phyloP scores from a whole-genome alignment of 352 stramenopile genomes.

The Phytophthora brassicae region DNA sequence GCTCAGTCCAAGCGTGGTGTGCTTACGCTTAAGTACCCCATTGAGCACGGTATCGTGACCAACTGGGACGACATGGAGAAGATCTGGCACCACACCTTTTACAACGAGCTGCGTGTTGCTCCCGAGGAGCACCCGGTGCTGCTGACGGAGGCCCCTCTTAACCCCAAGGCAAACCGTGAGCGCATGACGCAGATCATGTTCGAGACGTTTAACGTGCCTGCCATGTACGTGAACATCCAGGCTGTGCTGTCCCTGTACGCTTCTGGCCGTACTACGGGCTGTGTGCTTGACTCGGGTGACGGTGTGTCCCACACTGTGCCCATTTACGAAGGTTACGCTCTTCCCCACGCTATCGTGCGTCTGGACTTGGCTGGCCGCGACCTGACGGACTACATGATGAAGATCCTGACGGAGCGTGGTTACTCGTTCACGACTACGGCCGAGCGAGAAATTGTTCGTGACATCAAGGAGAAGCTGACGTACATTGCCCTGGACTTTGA shows the following conservation, averaged over 20 bases:
- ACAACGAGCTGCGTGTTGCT: slow-evolving; percentile 96
- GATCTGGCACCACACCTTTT: slow-evolving; percentile 99
- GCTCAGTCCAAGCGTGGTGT: slow-evolving; percentile 93
- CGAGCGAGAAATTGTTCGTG: slow-evolving; percentile 94
- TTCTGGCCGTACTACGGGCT: slow-evolving; percentile 93
- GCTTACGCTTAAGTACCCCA: slow-evolving; percentile 96
- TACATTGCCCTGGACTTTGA: slow-evolving; percentile 96
- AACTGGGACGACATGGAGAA: slow-evolving; percentile 99
- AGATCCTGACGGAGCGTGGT: slow-evolving; percentile 94
- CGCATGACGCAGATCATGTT: slow-evolving; percentile 98
- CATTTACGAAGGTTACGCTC: slow-evolving; percentile 96
- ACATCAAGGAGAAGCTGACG: slow-evolving; percentile 98
- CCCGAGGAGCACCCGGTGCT: slow-evolving; percentile 97
- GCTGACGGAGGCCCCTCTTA: slow-evolving; percentile 93
- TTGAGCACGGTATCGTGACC: slow-evolving; percentile 99
- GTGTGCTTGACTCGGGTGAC: slow-evolving; percentile 95
- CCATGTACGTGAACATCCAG: slow-evolving; percentile 95
- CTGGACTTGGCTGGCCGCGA: slow-evolving; percentile 94
- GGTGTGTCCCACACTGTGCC: slow-evolving; percentile 93
- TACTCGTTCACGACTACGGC: slow-evolving; percentile 95
- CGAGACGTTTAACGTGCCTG: slow-evolving; percentile 94
- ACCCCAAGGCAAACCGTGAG: slow-evolving; percentile 92
- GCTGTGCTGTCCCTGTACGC: slow-evolving; percentile 95
- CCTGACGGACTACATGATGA: slow-evolving; percentile 97
- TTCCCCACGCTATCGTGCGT: slow-evolving; percentile 95